These are phyloP conservation scores for Apophysomyces ossiformis DNA, from an alignment of 371 early-diverging fungal species.

Conservation along the genomic window DNA sequence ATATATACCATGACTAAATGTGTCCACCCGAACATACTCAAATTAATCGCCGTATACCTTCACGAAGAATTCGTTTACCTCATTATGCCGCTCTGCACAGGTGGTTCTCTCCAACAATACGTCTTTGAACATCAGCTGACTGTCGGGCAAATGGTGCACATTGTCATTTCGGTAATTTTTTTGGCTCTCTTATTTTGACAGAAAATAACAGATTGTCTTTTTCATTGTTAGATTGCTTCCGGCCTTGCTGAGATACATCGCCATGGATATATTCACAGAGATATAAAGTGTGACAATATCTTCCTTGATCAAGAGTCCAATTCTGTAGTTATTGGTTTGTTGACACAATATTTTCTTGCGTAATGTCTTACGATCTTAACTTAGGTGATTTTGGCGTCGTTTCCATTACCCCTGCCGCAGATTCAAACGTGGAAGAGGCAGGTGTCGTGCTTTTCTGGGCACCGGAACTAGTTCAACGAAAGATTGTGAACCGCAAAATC, in stretches of 20 bases:
- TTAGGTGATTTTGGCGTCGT: constrained; percentile 58
- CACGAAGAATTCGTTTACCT: constrained; percentile 55
- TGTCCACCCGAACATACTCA: constrained; percentile 48
- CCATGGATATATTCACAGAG: constrained; percentile 55
- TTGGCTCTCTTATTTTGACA: neutral
- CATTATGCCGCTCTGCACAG: constrained; percentile 54
- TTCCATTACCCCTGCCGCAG: constrained; percentile 52
- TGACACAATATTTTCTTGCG: neutral
- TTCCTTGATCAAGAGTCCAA: constrained; percentile 46
- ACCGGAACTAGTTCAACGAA: constrained; percentile 52
- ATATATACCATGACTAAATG: constrained; percentile 59
- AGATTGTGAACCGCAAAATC: constrained; percentile 49
- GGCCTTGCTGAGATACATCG: constrained; percentile 52
- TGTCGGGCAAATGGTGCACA: constrained; percentile 51
- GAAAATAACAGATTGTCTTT: neutral
- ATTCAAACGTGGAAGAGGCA: constrained; percentile 55
- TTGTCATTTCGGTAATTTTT: constrained; percentile 41
- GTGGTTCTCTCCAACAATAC: constrained; percentile 55
- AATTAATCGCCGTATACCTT: constrained; percentile 46
- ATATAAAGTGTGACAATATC: constrained; percentile 58
- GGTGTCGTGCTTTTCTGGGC: constrained; percentile 60
- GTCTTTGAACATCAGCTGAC: constrained; percentile 53
- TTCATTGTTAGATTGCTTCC: constrained; percentile 42
- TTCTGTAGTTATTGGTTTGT: constrained; percentile 49
- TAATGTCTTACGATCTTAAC: constrained; percentile 3